Evolutionary conservation across 257 asterid genomes (phyloP).

Genomic region (Scutellaria barbata): DNA sequence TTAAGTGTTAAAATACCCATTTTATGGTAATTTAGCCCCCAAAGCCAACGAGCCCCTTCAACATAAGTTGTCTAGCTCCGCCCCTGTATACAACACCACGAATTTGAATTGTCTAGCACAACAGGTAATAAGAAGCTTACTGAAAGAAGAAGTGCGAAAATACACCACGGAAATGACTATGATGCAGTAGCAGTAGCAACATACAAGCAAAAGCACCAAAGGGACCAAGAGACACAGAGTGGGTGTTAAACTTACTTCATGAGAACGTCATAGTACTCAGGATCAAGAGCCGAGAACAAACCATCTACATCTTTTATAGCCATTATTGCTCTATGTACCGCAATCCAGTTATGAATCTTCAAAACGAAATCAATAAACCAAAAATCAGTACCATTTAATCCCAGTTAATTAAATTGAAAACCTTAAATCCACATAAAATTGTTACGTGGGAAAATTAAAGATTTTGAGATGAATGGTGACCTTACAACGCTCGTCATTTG

Average conservation of each 20-base stretch:
- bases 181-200: slow-evolving; percentile 22
- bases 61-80: too few species aligned
- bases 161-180: neutral
- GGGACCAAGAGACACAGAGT: neutral
- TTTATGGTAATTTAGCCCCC: too few species aligned
- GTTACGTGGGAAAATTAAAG: neutral
- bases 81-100: neutral
- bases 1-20: too few species aligned
- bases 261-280: slow-evolving; percentile 90
- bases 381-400: slow-evolving; percentile 31
- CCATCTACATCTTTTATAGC: slow-evolving; percentile 93
- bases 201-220: neutral
- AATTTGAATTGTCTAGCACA: neutral
- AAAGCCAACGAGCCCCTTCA: too few species aligned
- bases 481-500: slow-evolving; percentile 98
- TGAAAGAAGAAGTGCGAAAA: neutral
- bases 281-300: slow-evolving; percentile 88
- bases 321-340: slow-evolving; percentile 97
- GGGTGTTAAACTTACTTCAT: slow-evolving; percentile 72
- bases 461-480: slow-evolving; percentile 37
- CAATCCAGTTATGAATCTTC: slow-evolving; percentile 98
- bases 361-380: slow-evolving; percentile 13
- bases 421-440: neutral
- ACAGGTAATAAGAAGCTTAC: neutral
- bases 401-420: neutral